Conservation (phyloP, 116 monocot species). For the Phalaenopsis hybrid region DNA sequence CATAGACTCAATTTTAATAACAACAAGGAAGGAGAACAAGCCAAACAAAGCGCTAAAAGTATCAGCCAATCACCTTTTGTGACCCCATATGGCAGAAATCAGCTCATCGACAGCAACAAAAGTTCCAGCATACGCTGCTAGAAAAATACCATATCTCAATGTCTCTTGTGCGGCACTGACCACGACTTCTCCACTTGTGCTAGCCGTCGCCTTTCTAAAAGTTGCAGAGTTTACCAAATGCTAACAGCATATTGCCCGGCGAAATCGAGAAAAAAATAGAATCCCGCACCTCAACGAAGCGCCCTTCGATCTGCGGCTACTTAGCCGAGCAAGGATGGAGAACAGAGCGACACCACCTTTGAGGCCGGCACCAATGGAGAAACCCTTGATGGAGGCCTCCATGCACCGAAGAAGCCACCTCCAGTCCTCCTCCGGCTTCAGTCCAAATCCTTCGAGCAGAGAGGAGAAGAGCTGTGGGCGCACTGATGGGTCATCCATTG, state of each 20-base stretch:
- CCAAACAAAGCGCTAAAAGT: no score
- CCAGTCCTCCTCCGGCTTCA: constrained; percentile 25
- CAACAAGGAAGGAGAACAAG: not conserved
- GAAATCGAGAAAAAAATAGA: not conserved
- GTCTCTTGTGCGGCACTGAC: constrained; percentile 68
- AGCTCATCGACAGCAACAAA: constrained; percentile 82
- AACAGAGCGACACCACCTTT: constrained; percentile 89
- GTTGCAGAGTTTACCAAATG: not conserved
- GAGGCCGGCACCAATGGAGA: constrained; percentile 75
- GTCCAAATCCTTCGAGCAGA: not conserved
- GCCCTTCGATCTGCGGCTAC: constrained; percentile 39
- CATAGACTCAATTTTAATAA: not conserved
- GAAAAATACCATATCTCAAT: constrained; percentile 71
- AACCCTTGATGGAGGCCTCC: constrained; percentile 74
- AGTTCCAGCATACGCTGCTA: constrained; percentile 74
- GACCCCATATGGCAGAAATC: constrained; percentile 60
- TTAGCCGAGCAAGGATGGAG: constrained; percentile 60
- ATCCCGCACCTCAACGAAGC: not conserved
- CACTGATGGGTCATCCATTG: not conserved
- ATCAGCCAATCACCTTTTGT: constrained; percentile 33
- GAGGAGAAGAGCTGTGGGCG: not conserved
- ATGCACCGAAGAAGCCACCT: constrained; percentile 53
- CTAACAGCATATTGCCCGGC: not conserved
- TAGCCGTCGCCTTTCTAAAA: constrained; percentile 46
- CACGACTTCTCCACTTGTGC: constrained; percentile 58